A percentile compares a stretch with the other conserved stretches of the same genome.
Evolutionary conservation across 2,329 filamentous ascomycete genomes (phyloP).

Genomic region (Coleophoma eucalyptorum): DNA sequence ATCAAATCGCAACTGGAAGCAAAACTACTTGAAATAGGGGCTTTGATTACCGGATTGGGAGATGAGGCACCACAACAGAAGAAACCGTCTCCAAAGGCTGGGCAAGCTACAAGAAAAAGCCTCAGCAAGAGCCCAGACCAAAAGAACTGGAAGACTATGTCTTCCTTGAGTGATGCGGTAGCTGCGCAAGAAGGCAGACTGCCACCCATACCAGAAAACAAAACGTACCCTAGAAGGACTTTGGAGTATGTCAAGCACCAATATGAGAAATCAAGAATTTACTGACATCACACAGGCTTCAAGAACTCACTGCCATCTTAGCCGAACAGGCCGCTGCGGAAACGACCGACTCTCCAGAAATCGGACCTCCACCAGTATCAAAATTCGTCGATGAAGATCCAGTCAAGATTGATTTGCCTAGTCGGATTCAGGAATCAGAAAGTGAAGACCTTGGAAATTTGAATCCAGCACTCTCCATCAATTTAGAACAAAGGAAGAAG

Average conservation of each 20-base stretch:
- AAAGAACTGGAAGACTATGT: constrained; percentile 46
- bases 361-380: constrained; percentile 60
- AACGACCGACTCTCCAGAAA: constrained; percentile 60
- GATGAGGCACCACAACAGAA: constrained; percentile 50
- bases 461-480: constrained; percentile 22
- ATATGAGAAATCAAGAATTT: constrained; percentile 4
- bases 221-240: constrained; percentile 62
- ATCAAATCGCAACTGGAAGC: constrained; percentile 68
- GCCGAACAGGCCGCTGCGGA: constrained; percentile 20
- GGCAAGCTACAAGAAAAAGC: constrained; percentile 28
- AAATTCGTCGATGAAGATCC: constrained; percentile 54
- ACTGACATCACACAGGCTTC: constrained; percentile 29
- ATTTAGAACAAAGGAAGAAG: constrained; percentile 29
- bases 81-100: constrained; percentile 37
- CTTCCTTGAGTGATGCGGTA: constrained; percentile 28
- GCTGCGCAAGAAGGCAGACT: constrained; percentile 38
- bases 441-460: constrained; percentile 12
- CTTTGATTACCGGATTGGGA: constrained; percentile 63
- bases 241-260: constrained; percentile 51
- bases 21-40: constrained; percentile 68
- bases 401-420: constrained; percentile 48
- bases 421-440: constrained; percentile 8
- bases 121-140: constrained; percentile 44
- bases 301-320: constrained; percentile 22
- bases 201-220: constrained; percentile 67